phyloP scores from a whole-genome alignment of 2,329 filamentous ascomycete genomes.

The Ceratocystis colombiana region DNA sequence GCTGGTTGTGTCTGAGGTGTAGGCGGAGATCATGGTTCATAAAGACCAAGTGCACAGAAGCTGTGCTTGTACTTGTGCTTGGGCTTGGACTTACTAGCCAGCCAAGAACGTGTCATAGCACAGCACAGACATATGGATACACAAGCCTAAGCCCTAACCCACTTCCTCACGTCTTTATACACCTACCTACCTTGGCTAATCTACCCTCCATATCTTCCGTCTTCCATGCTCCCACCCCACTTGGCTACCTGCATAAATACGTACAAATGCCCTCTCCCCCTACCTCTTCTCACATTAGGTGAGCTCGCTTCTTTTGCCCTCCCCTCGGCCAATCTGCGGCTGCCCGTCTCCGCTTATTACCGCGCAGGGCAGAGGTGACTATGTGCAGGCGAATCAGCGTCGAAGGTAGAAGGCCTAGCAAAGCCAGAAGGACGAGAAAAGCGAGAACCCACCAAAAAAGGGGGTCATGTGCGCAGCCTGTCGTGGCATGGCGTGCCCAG shows the following conservation, averaged over 20 bases:
- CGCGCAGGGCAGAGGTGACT: neutral
- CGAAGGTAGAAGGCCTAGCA: neutral
- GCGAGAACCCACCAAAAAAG: neutral
- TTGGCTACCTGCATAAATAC: too few relatives aligned
- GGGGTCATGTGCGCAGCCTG: conserved; percentile 4
- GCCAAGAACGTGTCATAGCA: too few relatives aligned
- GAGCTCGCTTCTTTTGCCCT: neutral
- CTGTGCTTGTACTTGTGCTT: too few relatives aligned
- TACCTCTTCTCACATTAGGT: neutral
- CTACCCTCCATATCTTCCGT: too few relatives aligned
- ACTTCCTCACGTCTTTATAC: too few relatives aligned
- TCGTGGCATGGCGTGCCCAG: neutral
- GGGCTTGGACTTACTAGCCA: too few relatives aligned
- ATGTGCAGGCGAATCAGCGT: neutral
- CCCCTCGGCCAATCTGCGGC: neutral
- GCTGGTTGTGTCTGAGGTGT: neutral
- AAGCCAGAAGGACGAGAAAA: neutral
- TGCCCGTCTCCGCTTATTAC: neutral
- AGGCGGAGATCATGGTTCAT: too few relatives aligned
- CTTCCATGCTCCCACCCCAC: too few relatives aligned
- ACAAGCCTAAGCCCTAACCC: too few relatives aligned
- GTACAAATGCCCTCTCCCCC: neutral
- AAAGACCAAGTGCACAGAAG: too few relatives aligned
- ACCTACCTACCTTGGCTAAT: too few relatives aligned
- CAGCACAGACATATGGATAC: too few relatives aligned